Conservation (phyloP, 345 rosid species). For the Aethionema arabicum region DNA sequence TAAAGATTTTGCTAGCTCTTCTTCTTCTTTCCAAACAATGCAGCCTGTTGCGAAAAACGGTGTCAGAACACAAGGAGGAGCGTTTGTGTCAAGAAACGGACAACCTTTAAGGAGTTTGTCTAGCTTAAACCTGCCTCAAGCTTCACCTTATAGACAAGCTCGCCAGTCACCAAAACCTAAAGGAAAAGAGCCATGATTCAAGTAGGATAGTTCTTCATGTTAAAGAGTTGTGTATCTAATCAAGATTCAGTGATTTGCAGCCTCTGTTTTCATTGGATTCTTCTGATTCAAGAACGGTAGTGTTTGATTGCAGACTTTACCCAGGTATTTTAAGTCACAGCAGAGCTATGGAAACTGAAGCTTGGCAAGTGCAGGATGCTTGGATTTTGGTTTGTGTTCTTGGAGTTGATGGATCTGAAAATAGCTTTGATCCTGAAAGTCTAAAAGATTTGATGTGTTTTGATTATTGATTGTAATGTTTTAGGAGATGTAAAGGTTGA, state of each 20-base stretch:
- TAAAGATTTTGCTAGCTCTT: conserved; percentile 91
- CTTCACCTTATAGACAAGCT: conserved; percentile 58
- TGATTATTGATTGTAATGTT: conserved; percentile 16
- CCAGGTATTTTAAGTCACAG: not conserved
- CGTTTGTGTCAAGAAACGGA: conserved; percentile 70
- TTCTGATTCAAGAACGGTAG: conserved; percentile 13
- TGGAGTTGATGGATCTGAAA: conserved; percentile 22
- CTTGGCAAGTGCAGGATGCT: conserved; percentile 12
- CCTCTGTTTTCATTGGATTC: conserved; percentile 22
- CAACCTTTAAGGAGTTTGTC: conserved; percentile 70
- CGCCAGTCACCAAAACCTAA: conserved; percentile 67
- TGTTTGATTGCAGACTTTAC: conserved; percentile 4
- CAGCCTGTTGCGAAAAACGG: conserved; percentile 55
- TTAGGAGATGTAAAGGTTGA: conserved; percentile 32
- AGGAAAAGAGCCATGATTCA: conserved; percentile 44
- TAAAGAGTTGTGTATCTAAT: not conserved
- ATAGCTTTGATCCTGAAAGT: conserved; percentile 32
- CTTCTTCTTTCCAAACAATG: conserved; percentile 63
- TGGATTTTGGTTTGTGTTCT: conserved; percentile 24
- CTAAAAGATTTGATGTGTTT: conserved; percentile 28
- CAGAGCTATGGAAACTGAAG: conserved; percentile 23
- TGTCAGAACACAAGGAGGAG: conserved; percentile 54
- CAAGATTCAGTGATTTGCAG: conserved; percentile 11
- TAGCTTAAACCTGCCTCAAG: conserved; percentile 48
- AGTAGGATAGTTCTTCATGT: conserved; percentile 20